Evolutionary conservation across 1,284 basidiomycete species (phyloP).

Genomic region (Heterobasidion irregulare): DNA sequence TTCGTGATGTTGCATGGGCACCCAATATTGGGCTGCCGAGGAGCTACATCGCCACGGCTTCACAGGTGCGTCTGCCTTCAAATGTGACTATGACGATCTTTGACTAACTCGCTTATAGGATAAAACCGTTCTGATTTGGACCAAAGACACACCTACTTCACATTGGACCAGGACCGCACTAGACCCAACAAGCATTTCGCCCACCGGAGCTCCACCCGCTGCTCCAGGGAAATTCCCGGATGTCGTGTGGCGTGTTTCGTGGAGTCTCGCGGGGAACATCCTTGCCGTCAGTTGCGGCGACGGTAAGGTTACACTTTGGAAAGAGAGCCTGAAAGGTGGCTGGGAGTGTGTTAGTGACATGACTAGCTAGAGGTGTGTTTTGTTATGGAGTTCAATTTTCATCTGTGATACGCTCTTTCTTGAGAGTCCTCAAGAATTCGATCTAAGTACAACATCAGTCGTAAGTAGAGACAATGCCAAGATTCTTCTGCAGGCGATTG

Average conservation of each 20-base stretch:
- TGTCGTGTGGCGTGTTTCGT: constrained; percentile 95
- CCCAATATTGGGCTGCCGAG: constrained; percentile 94
- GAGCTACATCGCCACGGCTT: constrained; percentile 92
- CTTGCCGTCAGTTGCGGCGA: constrained; percentile 97
- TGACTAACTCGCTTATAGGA: constrained; percentile 36
- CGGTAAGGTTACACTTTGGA: constrained; percentile 97
- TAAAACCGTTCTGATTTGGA: constrained; percentile 92
- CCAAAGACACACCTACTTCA: constrained; percentile 71
- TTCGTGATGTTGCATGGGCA: constrained; percentile 96
- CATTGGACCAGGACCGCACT: constrained; percentile 85
- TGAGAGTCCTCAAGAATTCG: too few species aligned
- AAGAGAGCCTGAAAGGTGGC: constrained; percentile 88
- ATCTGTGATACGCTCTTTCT: too few species aligned
- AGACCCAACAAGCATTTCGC: constrained; percentile 58
- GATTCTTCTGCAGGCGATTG: too few species aligned
- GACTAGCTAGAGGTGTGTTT: constrained; percentile 44
- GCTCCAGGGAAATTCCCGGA: constrained; percentile 80
- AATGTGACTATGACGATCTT: neutral
- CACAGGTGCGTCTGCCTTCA: constrained; percentile 51
- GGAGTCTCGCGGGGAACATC: constrained; percentile 95
- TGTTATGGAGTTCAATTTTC: too few species aligned
- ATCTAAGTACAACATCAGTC: too few species aligned
- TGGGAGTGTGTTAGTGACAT: constrained; percentile 98
- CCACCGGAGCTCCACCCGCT: constrained; percentile 29
- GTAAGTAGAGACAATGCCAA: too few species aligned